Conservation (phyloP, 1,139 yeast species). For the Dujonia santamariae region DNA sequence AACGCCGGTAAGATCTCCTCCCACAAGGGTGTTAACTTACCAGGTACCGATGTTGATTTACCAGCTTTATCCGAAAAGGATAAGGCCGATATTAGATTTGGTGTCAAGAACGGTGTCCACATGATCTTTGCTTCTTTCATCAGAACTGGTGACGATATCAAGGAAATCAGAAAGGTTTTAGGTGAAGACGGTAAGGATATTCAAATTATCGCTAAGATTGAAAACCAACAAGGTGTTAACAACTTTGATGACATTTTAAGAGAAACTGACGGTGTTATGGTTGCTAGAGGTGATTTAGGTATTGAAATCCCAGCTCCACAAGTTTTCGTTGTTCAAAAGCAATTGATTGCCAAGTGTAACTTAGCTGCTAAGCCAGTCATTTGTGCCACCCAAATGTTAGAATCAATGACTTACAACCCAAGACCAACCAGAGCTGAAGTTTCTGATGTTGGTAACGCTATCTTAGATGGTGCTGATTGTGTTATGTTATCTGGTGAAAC, state of each 20-base stretch:
- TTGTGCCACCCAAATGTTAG: conserved; percentile 99
- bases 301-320: conserved; percentile 99
- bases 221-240: conserved; percentile 99
- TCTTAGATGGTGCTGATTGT: conserved; percentile 99
- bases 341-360: conserved; percentile 98
- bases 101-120: conserved; percentile 96
- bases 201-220: conserved; percentile 95
- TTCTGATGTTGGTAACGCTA: conserved; percentile 98
- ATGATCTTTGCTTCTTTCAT: conserved; percentile 98
- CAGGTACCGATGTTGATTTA: conserved; percentile 97
- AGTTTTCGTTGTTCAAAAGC: conserved; percentile 98
- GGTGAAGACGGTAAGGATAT: conserved; percentile 97
- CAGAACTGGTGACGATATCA: conserved; percentile 89
- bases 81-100: conserved; percentile 83
- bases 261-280: conserved; percentile 99
- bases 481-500: conserved; percentile 99
- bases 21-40: conserved; percentile 98
- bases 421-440: conserved; percentile 99
- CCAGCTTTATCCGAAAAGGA: conserved; percentile 98
- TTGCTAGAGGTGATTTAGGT: conserved; percentile 99
- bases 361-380: conserved; percentile 99
- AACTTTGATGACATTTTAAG: conserved; percentile 93
- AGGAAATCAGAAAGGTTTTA: conserved; percentile 85
- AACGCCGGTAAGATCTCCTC: conserved; percentile 95
- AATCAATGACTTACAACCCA: conserved; percentile 99